Evolutionary conservation across 768 basidiomycete genomes (phyloP).

Genomic region (Tricholoma furcatifolium): DNA sequence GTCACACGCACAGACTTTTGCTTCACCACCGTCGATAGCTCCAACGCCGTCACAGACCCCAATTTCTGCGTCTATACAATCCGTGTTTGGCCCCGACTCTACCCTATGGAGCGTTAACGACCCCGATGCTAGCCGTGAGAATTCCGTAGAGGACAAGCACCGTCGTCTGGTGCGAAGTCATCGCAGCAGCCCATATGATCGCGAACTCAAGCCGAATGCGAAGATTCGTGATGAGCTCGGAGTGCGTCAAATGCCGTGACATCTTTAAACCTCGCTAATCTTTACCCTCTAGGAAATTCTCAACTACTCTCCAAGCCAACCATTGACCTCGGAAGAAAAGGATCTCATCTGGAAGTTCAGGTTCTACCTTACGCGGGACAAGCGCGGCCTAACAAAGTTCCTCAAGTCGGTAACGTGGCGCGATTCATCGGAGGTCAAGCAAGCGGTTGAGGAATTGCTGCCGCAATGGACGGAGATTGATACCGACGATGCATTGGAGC

Average conservation of each 20-base stretch:
- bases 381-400: slow-evolving; percentile 95
- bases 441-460: slow-evolving; percentile 93
- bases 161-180: slow-evolving; percentile 92
- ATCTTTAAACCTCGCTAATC: not conserved
- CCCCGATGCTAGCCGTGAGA: slow-evolving; percentile 88
- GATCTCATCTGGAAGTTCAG: slow-evolving; percentile 98
- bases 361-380: slow-evolving; percentile 93
- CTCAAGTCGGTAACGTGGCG: slow-evolving; percentile 97
- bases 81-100: slow-evolving; percentile 59
- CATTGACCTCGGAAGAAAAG: slow-evolving; percentile 87
- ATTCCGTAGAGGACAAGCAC: slow-evolving; percentile 97
- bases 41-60: slow-evolving; percentile 43
- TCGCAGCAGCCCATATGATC: slow-evolving; percentile 89
- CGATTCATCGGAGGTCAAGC: slow-evolving; percentile 94
- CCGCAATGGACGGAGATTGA: slow-evolving; percentile 98
- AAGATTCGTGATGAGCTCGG: slow-evolving; percentile 92
- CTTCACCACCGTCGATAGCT: slow-evolving; percentile 37
- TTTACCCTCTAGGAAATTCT: slow-evolving; percentile 70
- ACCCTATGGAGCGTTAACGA: slow-evolving; percentile 88
- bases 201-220: slow-evolving; percentile 96
- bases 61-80: slow-evolving; percentile 42
- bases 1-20: slow-evolving; percentile 30
- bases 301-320: slow-evolving; percentile 86
- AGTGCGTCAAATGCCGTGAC: slow-evolving; percentile 41
- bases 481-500: slow-evolving; percentile 92